Percentiles rank a stretch among this genome's conserved stretches.
These are phyloP conservation scores for Triangularia setosa DNA, from an alignment of 2,329 filamentous ascomycete genomes.

Conservation along the genomic window DNA sequence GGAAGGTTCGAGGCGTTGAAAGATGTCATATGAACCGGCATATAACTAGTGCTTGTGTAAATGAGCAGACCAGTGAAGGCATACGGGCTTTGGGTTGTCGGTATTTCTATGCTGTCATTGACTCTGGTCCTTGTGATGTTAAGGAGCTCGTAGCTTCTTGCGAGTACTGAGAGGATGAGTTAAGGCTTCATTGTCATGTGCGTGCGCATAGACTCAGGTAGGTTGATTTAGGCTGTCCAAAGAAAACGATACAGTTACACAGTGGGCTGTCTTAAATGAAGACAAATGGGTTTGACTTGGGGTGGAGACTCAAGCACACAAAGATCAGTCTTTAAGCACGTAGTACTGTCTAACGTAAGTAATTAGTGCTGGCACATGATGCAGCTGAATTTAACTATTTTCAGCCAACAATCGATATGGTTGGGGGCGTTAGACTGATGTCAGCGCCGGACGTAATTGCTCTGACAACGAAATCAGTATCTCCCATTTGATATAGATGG, in stretches of 20 bases:
- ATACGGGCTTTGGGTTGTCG: background rate
- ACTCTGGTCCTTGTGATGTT: background rate
- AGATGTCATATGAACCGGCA: background rate
- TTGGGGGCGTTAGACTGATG: background rate
- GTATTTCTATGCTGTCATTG: background rate
- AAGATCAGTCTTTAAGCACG: background rate
- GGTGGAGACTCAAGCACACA: background rate
- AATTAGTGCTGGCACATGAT: background rate
- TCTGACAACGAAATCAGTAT: no score
- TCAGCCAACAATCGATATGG: background rate
- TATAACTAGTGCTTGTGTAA: constrained; percentile 1
- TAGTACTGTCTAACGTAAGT: background rate
- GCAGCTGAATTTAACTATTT: background rate
- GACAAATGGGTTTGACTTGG: no score
- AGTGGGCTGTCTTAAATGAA: no score
- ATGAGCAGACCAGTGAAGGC: background rate
- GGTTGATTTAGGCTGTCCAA: no score
- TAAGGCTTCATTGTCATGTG: background rate
- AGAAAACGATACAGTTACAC: no score
- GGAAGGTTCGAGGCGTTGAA: background rate
- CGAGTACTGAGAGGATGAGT: background rate
- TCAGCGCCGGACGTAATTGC: background rate
- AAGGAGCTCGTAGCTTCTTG: background rate
- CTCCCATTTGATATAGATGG: no score
- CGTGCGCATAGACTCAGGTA: no score